Conservation (phyloP, 73 alveolate genomes). For the Paramecium primaurelia region DNA sequence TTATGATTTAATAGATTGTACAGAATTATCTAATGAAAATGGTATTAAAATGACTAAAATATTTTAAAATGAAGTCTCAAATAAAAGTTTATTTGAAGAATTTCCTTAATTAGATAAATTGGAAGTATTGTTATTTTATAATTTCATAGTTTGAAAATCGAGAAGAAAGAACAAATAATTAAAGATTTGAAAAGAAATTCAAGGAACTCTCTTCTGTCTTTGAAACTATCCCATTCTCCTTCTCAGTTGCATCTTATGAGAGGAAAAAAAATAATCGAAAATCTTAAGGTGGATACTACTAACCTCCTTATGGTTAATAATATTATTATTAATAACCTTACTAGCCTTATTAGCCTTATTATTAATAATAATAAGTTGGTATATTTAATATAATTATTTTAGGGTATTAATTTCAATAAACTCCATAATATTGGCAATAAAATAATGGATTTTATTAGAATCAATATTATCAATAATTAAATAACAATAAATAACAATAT, state of each 20-base stretch:
- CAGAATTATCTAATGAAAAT: neutral
- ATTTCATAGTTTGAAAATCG: neutral
- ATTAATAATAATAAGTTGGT: neutral
- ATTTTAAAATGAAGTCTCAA: neutral
- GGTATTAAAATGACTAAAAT: neutral
- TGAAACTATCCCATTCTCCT: constrained; percentile 5
- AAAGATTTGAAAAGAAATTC: constrained; percentile 17
- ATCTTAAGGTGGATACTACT: neutral
- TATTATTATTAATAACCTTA: constrained; percentile 19
- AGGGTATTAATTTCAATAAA: neutral
- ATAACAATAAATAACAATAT: neutral
- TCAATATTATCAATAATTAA: neutral
- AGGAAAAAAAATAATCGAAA: neutral
- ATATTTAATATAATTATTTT: neutral
- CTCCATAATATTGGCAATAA: neutral
- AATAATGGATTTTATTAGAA: constrained; percentile 35
- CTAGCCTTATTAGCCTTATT: neutral
- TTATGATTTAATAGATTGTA: constrained; percentile 28
- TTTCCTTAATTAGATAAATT: constrained; percentile 7
- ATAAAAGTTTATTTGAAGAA: constrained; percentile 28
- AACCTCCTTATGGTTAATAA: neutral
- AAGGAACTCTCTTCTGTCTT: constrained; percentile 14
- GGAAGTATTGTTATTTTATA: neutral
- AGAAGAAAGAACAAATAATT: neutral
- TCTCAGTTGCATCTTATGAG: constrained; percentile 16